These are phyloP conservation scores for Begonia fuchsioides DNA, from an alignment of 306 rosid species.

Conservation along the genomic window DNA sequence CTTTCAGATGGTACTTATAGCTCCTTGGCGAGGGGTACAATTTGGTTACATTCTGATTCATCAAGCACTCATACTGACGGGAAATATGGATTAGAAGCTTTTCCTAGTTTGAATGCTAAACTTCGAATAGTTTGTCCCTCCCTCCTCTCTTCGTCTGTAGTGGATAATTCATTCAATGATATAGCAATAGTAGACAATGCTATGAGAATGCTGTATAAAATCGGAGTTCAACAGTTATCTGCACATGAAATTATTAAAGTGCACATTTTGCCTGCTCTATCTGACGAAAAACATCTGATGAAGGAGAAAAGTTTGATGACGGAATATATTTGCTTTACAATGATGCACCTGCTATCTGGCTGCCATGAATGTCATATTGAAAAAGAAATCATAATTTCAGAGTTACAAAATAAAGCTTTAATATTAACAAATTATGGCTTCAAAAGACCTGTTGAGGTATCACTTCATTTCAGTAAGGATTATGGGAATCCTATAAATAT, in stretches of 20 bases:
- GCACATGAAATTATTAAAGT: conserved; percentile 75
- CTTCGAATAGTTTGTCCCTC: conserved; percentile 58
- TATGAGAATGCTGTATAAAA: conserved; percentile 39
- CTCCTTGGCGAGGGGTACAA: conserved; percentile 58
- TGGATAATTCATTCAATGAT: conserved; percentile 29
- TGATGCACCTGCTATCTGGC: conserved; percentile 60
- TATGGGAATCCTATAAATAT: conserved; percentile 60
- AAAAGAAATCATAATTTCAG: conserved; percentile 48
- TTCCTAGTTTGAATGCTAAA: conserved; percentile 53
- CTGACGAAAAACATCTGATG: conserved; percentile 23
- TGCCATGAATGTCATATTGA: conserved; percentile 56
- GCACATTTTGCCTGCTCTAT: conserved; percentile 65
- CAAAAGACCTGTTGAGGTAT: conserved; percentile 46
- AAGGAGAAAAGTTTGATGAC: conserved; percentile 39
- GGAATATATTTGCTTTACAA: conserved; percentile 71
- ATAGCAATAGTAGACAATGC: conserved; percentile 27
- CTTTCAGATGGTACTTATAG: conserved; percentile 82
- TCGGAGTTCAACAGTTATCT: conserved; percentile 80
- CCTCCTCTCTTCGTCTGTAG: conserved; percentile 37
- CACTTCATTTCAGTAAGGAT: conserved; percentile 64
- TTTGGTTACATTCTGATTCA: conserved; percentile 62
- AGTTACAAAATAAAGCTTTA: conserved; percentile 36
- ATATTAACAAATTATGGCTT: conserved; percentile 65
- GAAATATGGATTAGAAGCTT: conserved; percentile 43
- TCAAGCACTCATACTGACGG: conserved; percentile 33